Base-by-base conservation (phyloP, 495 filamentous ascomycete species). In the Talaromyces ruber region DNA sequence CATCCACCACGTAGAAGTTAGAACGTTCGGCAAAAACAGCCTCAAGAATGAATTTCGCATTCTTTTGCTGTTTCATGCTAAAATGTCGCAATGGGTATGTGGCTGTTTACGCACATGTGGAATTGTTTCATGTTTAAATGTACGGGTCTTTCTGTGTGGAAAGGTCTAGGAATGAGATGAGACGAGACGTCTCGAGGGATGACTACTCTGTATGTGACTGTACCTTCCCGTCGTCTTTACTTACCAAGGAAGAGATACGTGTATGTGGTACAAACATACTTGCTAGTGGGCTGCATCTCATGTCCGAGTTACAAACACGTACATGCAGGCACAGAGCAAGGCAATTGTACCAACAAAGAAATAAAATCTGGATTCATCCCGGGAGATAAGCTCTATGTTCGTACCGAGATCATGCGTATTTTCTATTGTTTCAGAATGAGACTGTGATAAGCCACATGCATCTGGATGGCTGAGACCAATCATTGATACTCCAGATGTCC, bases 381-480 rank as follows among this genome's bases (percentile, higher is more conserved):
- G 50, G 50, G 14, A 53, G 22, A 28, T 25, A 53, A 53, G 22
- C 21, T 53, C 9, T 12, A 39, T 4, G 43, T 18, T 22, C 18
- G 18, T 4, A 21, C 43, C n/a, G n/a, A 47, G 43, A 21, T 21
- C 16, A 47, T 32, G 9, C 4, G 9, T 18, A 18, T 47, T 47
- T 47, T 47, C 43, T 47, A 6, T 53, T 53, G 50, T 53, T 53
- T 53, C 50, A 53, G 22, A 53, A 53, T 53, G 50, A 53, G 50
- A 53, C 43, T 47, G 9, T 22, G 43, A 47, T 47, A 47, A 47
- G 43, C 43, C 43, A 47, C 43, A 47, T 47, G 43, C 18, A 47
- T 22, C n/a, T 21, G 8, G 34, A 39, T 39, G 34, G 34, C 14
- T 39, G 34, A 39, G 16, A 39, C 34, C 14, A 39, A 39, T 16